These are phyloP conservation scores for Beauveria brongniartii DNA, from an alignment of 2,329 filamentous ascomycete genomes.

Conservation along the genomic window DNA sequence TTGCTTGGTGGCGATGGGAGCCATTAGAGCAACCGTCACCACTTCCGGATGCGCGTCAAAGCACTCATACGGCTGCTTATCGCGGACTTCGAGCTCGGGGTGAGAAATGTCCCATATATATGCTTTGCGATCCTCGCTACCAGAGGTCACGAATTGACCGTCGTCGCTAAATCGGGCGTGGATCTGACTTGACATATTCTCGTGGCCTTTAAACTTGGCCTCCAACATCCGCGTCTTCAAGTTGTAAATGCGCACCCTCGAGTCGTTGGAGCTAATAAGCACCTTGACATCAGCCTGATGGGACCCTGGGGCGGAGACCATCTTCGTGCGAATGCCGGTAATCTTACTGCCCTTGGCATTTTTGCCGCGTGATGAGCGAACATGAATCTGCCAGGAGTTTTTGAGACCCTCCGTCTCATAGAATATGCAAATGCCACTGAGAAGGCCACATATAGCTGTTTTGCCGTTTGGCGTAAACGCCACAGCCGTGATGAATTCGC, in stretches of 20 bases:
- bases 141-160: slow-evolving; percentile 77
- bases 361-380: slow-evolving; percentile 84
- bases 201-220: slow-evolving; percentile 83
- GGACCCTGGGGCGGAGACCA: slow-evolving; percentile 32
- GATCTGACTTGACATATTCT: slow-evolving; percentile 86
- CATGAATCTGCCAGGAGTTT: slow-evolving; percentile 76
- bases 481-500: slow-evolving; percentile 89
- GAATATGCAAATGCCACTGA: slow-evolving; percentile 80
- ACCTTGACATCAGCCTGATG: slow-evolving; percentile 65
- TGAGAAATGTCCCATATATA: slow-evolving; percentile 69
- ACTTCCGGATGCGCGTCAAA: slow-evolving; percentile 87
- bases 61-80: slow-evolving; percentile 76
- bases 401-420: slow-evolving; percentile 90
- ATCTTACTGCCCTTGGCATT: slow-evolving; percentile 98
- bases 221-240: slow-evolving; percentile 77
- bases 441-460: slow-evolving; percentile 77
- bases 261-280: slow-evolving; percentile 91
- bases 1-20: slow-evolving; percentile 69
- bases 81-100: slow-evolving; percentile 56
- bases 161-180: slow-evolving; percentile 84
- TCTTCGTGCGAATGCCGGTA: slow-evolving; percentile 74
- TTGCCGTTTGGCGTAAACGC: slow-evolving; percentile 90
- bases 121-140: slow-evolving; percentile 81
- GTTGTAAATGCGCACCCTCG: slow-evolving; percentile 82
- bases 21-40: slow-evolving; percentile 82